A percentile compares a stretch with the other conserved stretches of the same genome.
Evolutionary conservation across 108 stramenopile species (phyloP).

Genomic region (Skeletonema menzelii): DNA sequence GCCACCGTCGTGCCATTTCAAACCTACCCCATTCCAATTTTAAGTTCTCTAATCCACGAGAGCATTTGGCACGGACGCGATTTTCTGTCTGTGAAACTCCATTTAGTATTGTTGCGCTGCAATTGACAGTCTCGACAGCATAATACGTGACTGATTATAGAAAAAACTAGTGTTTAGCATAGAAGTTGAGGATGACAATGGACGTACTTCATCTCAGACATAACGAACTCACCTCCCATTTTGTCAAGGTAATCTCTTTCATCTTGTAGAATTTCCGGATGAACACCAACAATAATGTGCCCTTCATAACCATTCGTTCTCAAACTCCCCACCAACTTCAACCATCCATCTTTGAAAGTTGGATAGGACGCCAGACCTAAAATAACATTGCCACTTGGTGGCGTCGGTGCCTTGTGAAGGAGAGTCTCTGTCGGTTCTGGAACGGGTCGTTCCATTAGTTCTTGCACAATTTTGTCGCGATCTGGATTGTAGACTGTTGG

Average conservation of each 20-base stretch:
- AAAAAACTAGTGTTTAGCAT: background rate
- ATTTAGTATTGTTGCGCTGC: slow-evolving; percentile 23
- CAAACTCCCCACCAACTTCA: slow-evolving; percentile 66
- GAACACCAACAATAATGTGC: slow-evolving; percentile 69
- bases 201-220: background rate
- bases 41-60: slow-evolving; percentile 42
- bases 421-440: slow-evolving; percentile 33
- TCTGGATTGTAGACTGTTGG: background rate
- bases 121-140: slow-evolving; percentile 40
- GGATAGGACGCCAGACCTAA: slow-evolving; percentile 49
- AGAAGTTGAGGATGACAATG: background rate
- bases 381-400: slow-evolving; percentile 35
- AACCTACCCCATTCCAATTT: slow-evolving; percentile 77
- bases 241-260: slow-evolving; percentile 39
- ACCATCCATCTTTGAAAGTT: slow-evolving; percentile 29
- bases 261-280: slow-evolving; percentile 34
- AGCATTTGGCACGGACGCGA: slow-evolving; percentile 38
- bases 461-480: background rate
- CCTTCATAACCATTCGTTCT: slow-evolving; percentile 68
- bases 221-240: slow-evolving; percentile 23
- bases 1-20: slow-evolving; percentile 63
- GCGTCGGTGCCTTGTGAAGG: slow-evolving; percentile 27
- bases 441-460: slow-evolving; percentile 13
- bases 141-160: slow-evolving; percentile 33
- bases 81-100: slow-evolving; percentile 9